Evolutionary conservation across 345 rosid species (phyloP), one percentile per base, ranked within the genome.

Genomic region (Camelina hispida): DNA sequence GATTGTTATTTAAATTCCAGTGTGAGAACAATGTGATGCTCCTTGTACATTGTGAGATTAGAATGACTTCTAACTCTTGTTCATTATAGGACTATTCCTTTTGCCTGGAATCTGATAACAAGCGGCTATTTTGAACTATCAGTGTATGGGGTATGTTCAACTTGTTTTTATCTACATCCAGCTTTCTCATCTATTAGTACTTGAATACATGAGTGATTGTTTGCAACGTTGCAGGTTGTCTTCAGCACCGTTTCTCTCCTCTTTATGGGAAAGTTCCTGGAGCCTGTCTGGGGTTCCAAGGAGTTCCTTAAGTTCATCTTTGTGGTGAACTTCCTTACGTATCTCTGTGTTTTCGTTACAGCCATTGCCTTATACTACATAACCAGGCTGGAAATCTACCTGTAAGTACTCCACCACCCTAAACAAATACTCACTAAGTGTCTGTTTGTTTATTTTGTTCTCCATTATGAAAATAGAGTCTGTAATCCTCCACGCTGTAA

Each of bases 211-310:
- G 34, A 72, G 32, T 77, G 81, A 71, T 57, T 66, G 50, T 59
- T 57, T 66, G 58, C 64, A 16, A 72, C 61, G 76, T 74, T 63
- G 59, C 80, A 92, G 98, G 85, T 87, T 71, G 84, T 90, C 70
- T 71, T 81, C 75, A 89, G 90, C 80, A 82, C 86, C 18, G 64
- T 90, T 68, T 88, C 96, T 78, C 97, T 95, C 74, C 96, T 92
- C 67, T 79, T 87, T 76, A 81, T 89, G 91, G 99, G 99, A 68
- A 95, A 89, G 86, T 80, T 95, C 75, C 91, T 95, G 55, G 99
- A 95, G 76, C 98, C 97, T 20, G 85, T 95, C 7, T 90, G 98
- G 99, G 99, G 99, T 78, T 83, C 97, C 34, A 92, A 82, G 86
- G 98, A 93, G 81, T 93, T 95, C 83, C 83, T 92, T 82, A 95